These are phyloP conservation scores for Gossypium rotundifolium DNA, from an alignment of 345 rosid species.

Conservation along the genomic window DNA sequence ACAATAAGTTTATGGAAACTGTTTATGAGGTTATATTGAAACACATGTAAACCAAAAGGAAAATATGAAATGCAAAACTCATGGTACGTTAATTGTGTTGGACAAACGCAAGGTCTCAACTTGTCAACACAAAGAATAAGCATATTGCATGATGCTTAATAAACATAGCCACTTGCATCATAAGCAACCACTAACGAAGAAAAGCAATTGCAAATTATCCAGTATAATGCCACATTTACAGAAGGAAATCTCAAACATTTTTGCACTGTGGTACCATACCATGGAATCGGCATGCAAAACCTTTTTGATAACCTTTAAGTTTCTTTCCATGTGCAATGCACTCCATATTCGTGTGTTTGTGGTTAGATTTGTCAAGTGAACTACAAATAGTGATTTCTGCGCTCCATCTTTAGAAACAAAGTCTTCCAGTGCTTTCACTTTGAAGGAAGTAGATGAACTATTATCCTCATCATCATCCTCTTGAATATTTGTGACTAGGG, in stretches of 20 bases:
- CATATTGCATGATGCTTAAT: background rate
- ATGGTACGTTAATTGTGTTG: background rate
- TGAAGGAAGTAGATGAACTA: slow-evolving; percentile 16
- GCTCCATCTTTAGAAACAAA: background rate
- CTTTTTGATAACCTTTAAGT: slow-evolving; percentile 23
- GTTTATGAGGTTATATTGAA: background rate
- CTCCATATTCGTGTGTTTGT: slow-evolving; percentile 35
- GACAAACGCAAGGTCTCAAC: background rate
- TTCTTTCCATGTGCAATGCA: slow-evolving; percentile 25
- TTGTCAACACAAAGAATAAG: background rate
- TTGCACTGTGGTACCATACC: background rate
- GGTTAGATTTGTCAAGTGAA: slow-evolving; percentile 27
- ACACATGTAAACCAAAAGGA: background rate
- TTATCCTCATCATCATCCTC: background rate
- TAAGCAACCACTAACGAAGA: background rate
- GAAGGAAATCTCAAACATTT: background rate
- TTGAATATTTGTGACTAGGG: slow-evolving; percentile 9
- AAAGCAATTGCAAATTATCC: too few relatives aligned
- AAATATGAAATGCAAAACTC: background rate
- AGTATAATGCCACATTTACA: background rate
- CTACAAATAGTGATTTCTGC: slow-evolving; percentile 20
- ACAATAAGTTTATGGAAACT: background rate
- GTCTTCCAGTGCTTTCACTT: slow-evolving; percentile 11
- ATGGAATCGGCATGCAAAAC: slow-evolving; percentile 14
- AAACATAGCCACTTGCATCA: background rate